Percentiles rank a stretch among this genome's conserved stretches.
phyloP scores from a whole-genome alignment of 352 stramenopile species.

The Globisporangium cystogenes region DNA sequence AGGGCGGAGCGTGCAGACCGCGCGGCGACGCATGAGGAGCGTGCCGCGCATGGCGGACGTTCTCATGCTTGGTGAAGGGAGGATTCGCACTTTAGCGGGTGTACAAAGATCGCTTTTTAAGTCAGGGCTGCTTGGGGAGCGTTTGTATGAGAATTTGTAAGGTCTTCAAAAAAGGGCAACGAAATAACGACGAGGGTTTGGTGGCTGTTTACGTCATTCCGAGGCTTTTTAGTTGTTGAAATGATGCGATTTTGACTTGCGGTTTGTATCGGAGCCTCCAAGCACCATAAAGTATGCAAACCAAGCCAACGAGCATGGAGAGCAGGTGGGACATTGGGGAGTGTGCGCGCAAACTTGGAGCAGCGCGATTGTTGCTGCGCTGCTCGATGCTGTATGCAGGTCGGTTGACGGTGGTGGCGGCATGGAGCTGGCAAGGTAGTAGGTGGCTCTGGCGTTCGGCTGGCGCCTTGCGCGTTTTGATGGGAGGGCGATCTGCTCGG shows the following conservation, averaged over 20 bases:
- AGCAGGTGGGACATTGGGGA: neutral
- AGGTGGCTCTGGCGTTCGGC: too few species aligned
- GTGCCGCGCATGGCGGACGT: neutral
- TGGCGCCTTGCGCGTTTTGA: neutral
- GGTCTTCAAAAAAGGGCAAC: neutral
- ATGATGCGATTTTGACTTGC: neutral
- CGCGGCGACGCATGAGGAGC: neutral
- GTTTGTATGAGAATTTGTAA: neutral
- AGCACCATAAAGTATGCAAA: neutral
- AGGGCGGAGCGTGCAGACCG: neutral
- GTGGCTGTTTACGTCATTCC: conserved; percentile 2
- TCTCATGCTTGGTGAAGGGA: too few species aligned
- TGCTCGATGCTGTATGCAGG: neutral
- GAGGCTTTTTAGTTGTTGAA: neutral
- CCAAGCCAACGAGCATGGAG: neutral
- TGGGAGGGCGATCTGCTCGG: too few species aligned
- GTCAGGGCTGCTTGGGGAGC: neutral
- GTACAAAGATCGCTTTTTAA: neutral
- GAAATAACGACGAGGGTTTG: neutral
- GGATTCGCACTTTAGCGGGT: neutral
- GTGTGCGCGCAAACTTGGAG: neutral
- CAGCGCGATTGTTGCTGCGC: too few species aligned
- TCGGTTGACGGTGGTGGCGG: neutral
- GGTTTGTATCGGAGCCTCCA: neutral
- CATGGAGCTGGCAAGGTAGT: too few species aligned